Evolutionary conservation across 805 yeast species (phyloP).

Genomic region (Zygotorulaspora chibaensis): DNA sequence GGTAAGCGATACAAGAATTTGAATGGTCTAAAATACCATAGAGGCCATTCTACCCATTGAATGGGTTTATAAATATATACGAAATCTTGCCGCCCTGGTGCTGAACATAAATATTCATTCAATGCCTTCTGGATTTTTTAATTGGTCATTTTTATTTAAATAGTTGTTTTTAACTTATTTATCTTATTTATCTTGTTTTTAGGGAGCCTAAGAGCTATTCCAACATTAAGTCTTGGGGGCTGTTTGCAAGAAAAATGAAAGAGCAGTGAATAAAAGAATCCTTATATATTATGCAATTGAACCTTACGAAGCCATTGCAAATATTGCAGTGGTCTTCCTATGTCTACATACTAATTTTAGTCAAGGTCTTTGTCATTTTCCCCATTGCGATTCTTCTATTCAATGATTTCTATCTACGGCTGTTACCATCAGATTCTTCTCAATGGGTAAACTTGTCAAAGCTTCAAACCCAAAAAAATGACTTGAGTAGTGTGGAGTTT

Average conservation of each 20-base stretch:
- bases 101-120: neutral
- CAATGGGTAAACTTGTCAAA: conserved; percentile 23
- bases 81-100: neutral
- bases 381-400: conserved; percentile 30
- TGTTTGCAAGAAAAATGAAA: neutral
- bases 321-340: conserved; percentile 30
- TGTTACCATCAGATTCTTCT: conserved; percentile 29
- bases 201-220: neutral
- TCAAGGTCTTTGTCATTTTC: conserved; percentile 24
- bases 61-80: neutral
- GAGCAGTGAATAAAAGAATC: neutral
- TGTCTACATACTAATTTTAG: conserved; percentile 12
- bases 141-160: neutral
- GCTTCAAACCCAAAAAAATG: conserved; percentile 4
- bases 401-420: conserved; percentile 27
- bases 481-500: conserved; percentile 5
- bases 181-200: neutral
- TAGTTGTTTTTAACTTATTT: neutral
- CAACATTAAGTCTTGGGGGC: neutral
- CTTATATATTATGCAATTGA: conserved; percentile 21
- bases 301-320: conserved; percentile 30
- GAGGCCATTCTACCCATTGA: conserved; percentile 96
- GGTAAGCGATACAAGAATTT: conserved; percentile 95
- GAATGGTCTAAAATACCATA: conserved; percentile 93
- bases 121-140: neutral